Evolutionary conservation across 208 protist species (phyloP).

Genomic region (Acanthamoeba culbertsoni): DNA sequence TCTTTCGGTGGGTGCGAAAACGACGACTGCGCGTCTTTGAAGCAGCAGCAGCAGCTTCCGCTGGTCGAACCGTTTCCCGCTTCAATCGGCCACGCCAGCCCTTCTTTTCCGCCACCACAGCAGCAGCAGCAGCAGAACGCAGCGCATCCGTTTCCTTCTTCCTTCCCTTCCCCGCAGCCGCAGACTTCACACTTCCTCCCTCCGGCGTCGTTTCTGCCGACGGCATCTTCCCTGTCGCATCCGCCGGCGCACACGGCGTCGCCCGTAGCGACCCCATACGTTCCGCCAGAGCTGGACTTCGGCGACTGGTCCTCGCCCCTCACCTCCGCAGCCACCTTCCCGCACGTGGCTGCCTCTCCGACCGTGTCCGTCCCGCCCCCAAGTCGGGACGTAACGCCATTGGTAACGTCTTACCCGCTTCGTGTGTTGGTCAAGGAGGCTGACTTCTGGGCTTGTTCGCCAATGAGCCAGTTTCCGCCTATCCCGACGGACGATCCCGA

Average conservation of each 20-base stretch:
- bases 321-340: not conserved
- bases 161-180: too few relatives aligned
- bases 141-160: too few relatives aligned
- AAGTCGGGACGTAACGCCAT: not conserved
- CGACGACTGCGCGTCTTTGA: not conserved
- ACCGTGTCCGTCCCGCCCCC: not conserved
- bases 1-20: not conserved
- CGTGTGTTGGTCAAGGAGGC: not conserved
- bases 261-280: not conserved
- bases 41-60: not conserved
- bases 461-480: not conserved
- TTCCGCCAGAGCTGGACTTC: not conserved
- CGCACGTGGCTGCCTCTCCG: not conserved
- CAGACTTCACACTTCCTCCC: too few relatives aligned
- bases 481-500: not conserved
- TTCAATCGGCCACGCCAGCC: not conserved
- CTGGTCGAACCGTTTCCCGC: not conserved
- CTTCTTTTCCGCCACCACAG: not conserved
- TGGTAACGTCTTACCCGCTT: not conserved
- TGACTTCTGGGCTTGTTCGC: not conserved
- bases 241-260: not conserved
- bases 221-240: not conserved
- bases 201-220: not conserved
- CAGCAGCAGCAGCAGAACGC: not conserved
- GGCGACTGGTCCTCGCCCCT: constrained; percentile 41